A percentile compares a stretch with the other conserved stretches of the same genome.
These are phyloP conservation scores for Nakazawaea siamensis DNA, from an alignment of 805 yeast genomes.

Conservation along the genomic window DNA sequence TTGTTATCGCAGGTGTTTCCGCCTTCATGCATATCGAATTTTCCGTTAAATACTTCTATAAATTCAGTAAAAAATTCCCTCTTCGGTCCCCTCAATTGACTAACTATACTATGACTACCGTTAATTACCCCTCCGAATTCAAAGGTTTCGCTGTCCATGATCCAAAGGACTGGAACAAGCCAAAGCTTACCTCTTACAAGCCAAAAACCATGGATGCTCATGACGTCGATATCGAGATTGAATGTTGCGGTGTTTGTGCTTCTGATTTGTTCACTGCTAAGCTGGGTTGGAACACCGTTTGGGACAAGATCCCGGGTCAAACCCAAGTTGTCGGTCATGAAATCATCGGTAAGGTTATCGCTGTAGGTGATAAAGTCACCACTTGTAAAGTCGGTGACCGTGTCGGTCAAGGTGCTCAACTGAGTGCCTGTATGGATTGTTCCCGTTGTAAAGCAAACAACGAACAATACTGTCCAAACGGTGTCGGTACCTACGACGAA, in stretches of 20 bases:
- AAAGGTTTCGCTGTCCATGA: conserved; percentile 51
- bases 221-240: conserved; percentile 51
- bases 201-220: conserved; percentile 35
- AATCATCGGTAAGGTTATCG: conserved; percentile 31
- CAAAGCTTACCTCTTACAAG: conserved; percentile 39
- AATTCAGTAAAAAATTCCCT: no score
- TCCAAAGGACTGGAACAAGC: conserved; percentile 45
- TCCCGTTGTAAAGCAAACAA: conserved; percentile 27
- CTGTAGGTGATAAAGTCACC: conserved; percentile 27
- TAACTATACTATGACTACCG: no score
- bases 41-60: no score
- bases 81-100: no score
- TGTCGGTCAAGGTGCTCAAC: conserved; percentile 39
- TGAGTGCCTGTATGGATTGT: conserved; percentile 28
- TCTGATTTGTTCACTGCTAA: conserved; percentile 46
- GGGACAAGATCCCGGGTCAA: conserved; percentile 15
- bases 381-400: conserved; percentile 33
- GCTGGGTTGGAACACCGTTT: conserved; percentile 39
- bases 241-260: conserved; percentile 64
- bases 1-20: no score
- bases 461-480: conserved; percentile 36
- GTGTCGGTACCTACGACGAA: conserved; percentile 34
- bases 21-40: no score
- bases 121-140: conserved; percentile 45
- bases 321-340: conserved; percentile 46